Conservation (phyloP, 371 early-diverging fungal genomes). For the Amoeboaphelidium protococcarum region DNA sequence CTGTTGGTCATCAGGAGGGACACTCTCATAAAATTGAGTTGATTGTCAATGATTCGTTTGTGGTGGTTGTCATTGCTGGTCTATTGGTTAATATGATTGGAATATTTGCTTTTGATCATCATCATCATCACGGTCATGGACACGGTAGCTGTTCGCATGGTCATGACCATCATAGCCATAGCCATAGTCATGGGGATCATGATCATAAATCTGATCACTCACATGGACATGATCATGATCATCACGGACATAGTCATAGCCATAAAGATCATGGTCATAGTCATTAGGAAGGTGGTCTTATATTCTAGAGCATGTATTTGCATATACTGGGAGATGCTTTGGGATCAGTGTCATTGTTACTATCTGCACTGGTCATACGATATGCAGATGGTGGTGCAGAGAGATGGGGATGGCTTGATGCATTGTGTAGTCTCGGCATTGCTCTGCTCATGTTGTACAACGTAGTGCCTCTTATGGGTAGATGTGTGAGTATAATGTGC, state of each 20-base stretch:
- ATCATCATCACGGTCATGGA: slow-evolving; percentile 11
- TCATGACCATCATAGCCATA: slow-evolving; percentile 21
- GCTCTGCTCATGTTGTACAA: slow-evolving; percentile 54
- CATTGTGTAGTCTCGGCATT: slow-evolving; percentile 76
- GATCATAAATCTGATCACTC: no score
- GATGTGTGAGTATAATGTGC: slow-evolving; percentile 28
- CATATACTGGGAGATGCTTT: slow-evolving; percentile 85
- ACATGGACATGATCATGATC: no score
- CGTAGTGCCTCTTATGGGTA: slow-evolving; percentile 53
- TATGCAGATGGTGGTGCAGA: slow-evolving; percentile 4
- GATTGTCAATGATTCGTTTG: slow-evolving; percentile 30
- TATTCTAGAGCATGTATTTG: slow-evolving; percentile 40
- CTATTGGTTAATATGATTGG: slow-evolving; percentile 69
- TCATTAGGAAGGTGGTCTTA: not conserved
- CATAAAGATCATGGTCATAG: slow-evolving; percentile 13
- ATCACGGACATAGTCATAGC: not conserved
- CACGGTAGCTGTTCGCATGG: not conserved
- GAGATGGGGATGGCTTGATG: slow-evolving; percentile 51
- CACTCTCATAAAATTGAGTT: slow-evolving; percentile 43
- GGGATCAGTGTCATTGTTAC: slow-evolving; percentile 81
- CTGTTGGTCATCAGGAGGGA: slow-evolving; percentile 45
- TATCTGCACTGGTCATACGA: slow-evolving; percentile 63
- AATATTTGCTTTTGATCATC: slow-evolving; percentile 69
- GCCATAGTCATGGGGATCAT: slow-evolving; percentile 20
- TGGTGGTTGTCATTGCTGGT: slow-evolving; percentile 65